A percentile compares a stretch with the other conserved stretches of the same genome.
These are phyloP conservation scores for Sporothrix pseudoabietina DNA, from an alignment of 2,329 filamentous ascomycete genomes.

Conservation along the genomic window DNA sequence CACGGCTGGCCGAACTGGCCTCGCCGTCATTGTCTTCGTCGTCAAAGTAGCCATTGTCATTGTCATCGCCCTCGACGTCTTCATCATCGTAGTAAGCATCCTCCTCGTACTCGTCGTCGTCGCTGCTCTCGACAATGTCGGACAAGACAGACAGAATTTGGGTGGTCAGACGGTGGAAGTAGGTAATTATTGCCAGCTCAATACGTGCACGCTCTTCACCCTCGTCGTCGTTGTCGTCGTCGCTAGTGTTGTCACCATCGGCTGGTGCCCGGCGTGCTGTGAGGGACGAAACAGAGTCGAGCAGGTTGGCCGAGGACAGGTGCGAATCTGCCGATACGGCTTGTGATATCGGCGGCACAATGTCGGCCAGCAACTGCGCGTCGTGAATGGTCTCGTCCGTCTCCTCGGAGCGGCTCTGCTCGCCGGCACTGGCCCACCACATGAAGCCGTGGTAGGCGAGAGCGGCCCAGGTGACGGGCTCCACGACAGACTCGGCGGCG, in stretches of 20 bases:
- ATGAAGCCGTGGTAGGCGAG: conserved; percentile 82
- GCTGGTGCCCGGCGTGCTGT: conserved; percentile 41
- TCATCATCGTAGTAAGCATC: conserved; percentile 38
- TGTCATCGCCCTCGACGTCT: conserved; percentile 28
- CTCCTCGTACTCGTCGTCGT: conserved; percentile 50
- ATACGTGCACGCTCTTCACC: conserved; percentile 54
- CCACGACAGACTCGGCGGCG: conserved; percentile 58
- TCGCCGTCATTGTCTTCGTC: conserved; percentile 4
- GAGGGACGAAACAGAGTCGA: conserved; percentile 53
- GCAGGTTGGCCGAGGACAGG: conserved; percentile 35
- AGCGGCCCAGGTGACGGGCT: conserved; percentile 69
- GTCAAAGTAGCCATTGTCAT: conserved; percentile 24
- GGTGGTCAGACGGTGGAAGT: conserved; percentile 76
- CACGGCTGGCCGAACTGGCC: not conserved
- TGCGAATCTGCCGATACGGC: not conserved
- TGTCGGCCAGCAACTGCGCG: conserved; percentile 57
- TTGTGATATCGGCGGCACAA: conserved; percentile 42
- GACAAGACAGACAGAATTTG: conserved; percentile 64
- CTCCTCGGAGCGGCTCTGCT: conserved; percentile 64
- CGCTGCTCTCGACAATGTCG: conserved; percentile 58
- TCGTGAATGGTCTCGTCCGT: conserved; percentile 61
- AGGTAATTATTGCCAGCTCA: conserved; percentile 75
- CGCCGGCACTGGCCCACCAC: conserved; percentile 87
- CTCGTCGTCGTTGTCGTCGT: conserved; percentile 34
- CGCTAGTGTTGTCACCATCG: conserved; percentile 8